Percentiles rank a stretch among this genome's conserved stretches.
phyloP scores from a whole-genome alignment of 108 stramenopile genomes.

The Skeletonema costatum region DNA sequence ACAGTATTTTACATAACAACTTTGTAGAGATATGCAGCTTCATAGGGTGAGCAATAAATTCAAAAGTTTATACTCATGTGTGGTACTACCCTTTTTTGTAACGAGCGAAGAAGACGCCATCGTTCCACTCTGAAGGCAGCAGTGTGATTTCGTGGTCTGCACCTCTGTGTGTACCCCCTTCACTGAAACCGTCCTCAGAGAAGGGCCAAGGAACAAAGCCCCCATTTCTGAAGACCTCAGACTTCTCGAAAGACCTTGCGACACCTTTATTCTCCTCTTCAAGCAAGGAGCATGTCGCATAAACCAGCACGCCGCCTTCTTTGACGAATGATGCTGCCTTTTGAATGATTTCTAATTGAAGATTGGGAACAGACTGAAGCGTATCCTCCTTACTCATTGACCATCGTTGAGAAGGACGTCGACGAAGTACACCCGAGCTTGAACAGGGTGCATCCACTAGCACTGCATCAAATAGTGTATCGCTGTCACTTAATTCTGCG shows the following conservation, averaged over 20 bases:
- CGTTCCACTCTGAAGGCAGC: constrained; percentile 30
- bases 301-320: constrained; percentile 41
- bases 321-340: constrained; percentile 43
- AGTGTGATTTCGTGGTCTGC: constrained; percentile 22
- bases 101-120: constrained; percentile 60
- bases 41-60: neutral
- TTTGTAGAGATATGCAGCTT: neutral
- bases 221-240: neutral
- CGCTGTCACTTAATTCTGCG: neutral
- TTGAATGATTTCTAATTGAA: constrained; percentile 46
- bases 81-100: neutral
- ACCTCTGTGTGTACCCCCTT: neutral
- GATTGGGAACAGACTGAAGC: constrained; percentile 13
- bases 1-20: neutral
- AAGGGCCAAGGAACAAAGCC: constrained; percentile 37
- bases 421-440: constrained; percentile 47
- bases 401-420: constrained; percentile 56
- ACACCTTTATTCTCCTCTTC: constrained; percentile 49
- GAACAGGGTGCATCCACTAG: constrained; percentile 62
- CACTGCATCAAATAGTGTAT: constrained; percentile 38
- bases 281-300: constrained; percentile 59
- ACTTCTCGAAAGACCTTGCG: constrained; percentile 37
- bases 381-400: constrained; percentile 31
- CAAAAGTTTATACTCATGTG: neutral
- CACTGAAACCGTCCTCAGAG: neutral